A percentile compares a stretch with the other conserved stretches of the same genome.
phyloP scores from a whole-genome alignment of 108 stramenopile genomes.

The Pseudonitzschia pungens region DNA sequence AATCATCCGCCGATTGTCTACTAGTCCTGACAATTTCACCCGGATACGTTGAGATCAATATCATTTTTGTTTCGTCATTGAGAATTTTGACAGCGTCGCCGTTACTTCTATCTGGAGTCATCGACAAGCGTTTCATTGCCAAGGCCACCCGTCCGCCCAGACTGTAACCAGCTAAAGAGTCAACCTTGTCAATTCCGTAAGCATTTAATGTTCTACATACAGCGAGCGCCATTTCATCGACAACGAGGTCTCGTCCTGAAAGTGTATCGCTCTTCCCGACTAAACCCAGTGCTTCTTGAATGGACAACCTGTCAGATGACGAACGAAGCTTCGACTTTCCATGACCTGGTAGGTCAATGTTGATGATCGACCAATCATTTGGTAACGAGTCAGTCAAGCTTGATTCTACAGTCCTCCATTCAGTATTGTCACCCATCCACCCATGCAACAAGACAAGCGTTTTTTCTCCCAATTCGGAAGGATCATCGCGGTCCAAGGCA shows the following conservation, averaged over 20 bases:
- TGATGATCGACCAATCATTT: slow-evolving; percentile 62
- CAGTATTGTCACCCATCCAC: slow-evolving; percentile 85
- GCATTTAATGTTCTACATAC: slow-evolving; percentile 49
- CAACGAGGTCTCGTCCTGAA: slow-evolving; percentile 27
- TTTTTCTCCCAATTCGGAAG: slow-evolving; percentile 29
- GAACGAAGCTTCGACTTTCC: slow-evolving; percentile 43
- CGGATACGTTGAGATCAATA: slow-evolving; percentile 37
- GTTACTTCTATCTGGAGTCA: slow-evolving; percentile 8
- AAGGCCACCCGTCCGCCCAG: slow-evolving; percentile 85
- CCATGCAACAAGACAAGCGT: slow-evolving; percentile 80
- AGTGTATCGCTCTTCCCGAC: slow-evolving; percentile 26
- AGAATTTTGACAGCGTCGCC: slow-evolving; percentile 4
- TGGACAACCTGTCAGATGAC: slow-evolving; percentile 34
- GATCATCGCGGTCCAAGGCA: not conserved
- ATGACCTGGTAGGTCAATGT: slow-evolving; percentile 79
- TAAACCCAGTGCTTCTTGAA: slow-evolving; percentile 33
- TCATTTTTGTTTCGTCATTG: slow-evolving; percentile 29
- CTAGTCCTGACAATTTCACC: slow-evolving; percentile 13
- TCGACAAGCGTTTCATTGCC: slow-evolving; percentile 55
- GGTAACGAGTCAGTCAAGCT: slow-evolving; percentile 35
- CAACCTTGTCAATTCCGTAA: slow-evolving; percentile 50
- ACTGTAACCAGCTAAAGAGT: slow-evolving; percentile 80
- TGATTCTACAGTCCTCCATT: slow-evolving; percentile 65
- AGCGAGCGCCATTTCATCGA: slow-evolving; percentile 56
- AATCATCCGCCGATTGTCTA: not conserved